Evolutionary conservation across 805 yeast genomes (phyloP).

Genomic region (Ogataea corticis): DNA sequence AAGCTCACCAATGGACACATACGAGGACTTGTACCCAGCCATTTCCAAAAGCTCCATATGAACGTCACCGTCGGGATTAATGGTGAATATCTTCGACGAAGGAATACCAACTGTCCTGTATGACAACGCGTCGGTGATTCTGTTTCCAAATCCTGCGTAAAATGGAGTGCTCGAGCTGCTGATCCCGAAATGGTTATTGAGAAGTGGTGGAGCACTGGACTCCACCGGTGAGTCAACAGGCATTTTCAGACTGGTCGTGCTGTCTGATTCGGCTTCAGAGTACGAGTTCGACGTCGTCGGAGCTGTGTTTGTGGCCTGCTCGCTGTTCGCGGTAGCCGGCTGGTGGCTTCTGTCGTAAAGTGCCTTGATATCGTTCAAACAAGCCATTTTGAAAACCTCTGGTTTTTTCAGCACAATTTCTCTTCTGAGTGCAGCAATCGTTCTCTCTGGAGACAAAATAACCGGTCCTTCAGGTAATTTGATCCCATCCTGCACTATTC

Average conservation of each 20-base stretch:
- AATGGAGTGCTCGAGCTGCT: slow-evolving; percentile 67
- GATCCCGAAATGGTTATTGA: slow-evolving; percentile 30
- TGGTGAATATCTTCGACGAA: slow-evolving; percentile 90
- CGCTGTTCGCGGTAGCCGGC: background rate
- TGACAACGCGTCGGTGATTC: slow-evolving; percentile 94
- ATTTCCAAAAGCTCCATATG: slow-evolving; percentile 94
- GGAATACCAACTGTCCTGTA: slow-evolving; percentile 94
- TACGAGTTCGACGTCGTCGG: background rate
- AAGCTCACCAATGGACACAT: slow-evolving; percentile 85
- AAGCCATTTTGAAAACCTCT: slow-evolving; percentile 98
- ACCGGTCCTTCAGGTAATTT: slow-evolving; percentile 89
- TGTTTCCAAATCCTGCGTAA: slow-evolving; percentile 96
- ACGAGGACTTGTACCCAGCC: slow-evolving; percentile 88
- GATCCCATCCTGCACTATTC: slow-evolving; percentile 74
- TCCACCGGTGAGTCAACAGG: background rate
- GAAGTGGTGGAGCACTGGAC: background rate
- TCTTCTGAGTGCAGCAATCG: slow-evolving; percentile 90
- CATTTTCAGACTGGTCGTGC: background rate
- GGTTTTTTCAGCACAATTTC: slow-evolving; percentile 95
- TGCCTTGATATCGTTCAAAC: slow-evolving; percentile 79
- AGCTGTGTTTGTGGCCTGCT: background rate
- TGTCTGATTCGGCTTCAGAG: background rate
- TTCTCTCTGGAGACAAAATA: slow-evolving; percentile 90
- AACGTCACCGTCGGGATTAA: slow-evolving; percentile 95
- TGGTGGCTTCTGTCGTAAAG: slow-evolving; percentile 44